These are phyloP conservation scores for Cupressus sempervirens DNA, from an alignment of 75 land plant species.

Conservation along the genomic window DNA sequence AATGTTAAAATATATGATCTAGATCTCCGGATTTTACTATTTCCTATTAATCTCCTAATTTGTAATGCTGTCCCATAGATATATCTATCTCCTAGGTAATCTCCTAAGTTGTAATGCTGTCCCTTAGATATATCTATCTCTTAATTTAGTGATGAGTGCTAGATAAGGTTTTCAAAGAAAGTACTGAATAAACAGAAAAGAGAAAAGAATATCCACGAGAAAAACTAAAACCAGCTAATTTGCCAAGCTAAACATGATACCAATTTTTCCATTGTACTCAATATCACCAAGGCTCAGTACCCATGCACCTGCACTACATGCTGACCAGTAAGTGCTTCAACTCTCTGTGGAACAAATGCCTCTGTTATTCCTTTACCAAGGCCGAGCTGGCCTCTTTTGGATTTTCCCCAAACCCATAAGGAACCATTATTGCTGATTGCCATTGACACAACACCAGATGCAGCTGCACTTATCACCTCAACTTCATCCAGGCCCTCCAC, in stretches of 20 bases:
- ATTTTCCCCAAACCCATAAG: slow-evolving; percentile 96
- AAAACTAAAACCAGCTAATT: background rate
- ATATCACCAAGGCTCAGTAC: slow-evolving; percentile 14
- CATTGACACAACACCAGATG: slow-evolving; percentile 89
- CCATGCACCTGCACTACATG: slow-evolving; percentile 70
- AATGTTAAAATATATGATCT: background rate
- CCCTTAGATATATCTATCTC: background rate
- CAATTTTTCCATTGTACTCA: background rate
- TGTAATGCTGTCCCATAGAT: background rate
- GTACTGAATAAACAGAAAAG: background rate
- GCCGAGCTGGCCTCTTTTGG: slow-evolving; percentile 95
- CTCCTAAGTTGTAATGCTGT: background rate
- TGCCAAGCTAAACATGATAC: background rate
- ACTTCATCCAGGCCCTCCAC: slow-evolving; percentile 74
- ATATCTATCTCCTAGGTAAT: background rate
- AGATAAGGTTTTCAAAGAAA: background rate
- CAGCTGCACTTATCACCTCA: slow-evolving; percentile 56
- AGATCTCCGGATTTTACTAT: background rate
- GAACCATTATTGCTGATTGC: slow-evolving; percentile 81
- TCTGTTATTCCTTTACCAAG: slow-evolving; percentile 63
- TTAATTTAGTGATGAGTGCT: background rate
- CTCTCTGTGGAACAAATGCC: slow-evolving; percentile 52
- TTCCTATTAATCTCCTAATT: background rate
- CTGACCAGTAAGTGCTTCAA: slow-evolving; percentile 58
- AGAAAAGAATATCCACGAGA: background rate